These are phyloP conservation scores for Colletotrichum gigasporum DNA, from an alignment of 2,329 filamentous ascomycete genomes.

Conservation along the genomic window DNA sequence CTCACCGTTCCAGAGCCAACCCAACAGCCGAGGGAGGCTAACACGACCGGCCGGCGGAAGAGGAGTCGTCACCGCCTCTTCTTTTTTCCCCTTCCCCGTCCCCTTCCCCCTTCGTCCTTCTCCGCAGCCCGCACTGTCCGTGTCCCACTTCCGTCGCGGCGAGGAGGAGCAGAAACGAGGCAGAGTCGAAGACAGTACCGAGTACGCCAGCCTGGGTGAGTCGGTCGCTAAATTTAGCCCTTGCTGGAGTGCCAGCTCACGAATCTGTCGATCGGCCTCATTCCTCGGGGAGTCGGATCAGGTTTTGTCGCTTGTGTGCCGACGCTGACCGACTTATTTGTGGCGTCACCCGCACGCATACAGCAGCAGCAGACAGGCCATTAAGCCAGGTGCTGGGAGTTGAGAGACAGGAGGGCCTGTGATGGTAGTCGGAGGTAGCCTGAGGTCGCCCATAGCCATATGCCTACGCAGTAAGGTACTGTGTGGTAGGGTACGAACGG, in stretches of 20 bases:
- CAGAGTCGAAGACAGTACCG: conserved; percentile 13
- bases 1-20: conserved; percentile 26
- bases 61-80: conserved; percentile 30
- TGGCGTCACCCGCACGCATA: conserved; percentile 25
- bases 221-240: conserved; percentile 28
- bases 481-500: neutral
- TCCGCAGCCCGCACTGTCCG: conserved; percentile 32
- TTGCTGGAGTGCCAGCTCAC: conserved; percentile 28
- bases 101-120: neutral
- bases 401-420: neutral
- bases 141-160: conserved; percentile 28
- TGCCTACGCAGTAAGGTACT: neutral
- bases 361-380: conserved; percentile 2
- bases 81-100: neutral
- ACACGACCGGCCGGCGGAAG: conserved; percentile 13
- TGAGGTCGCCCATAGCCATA: conserved; percentile 17
- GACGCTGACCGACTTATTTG: conserved; percentile 27
- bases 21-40: conserved; percentile 25
- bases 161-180: conserved; percentile 15
- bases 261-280: conserved; percentile 29
- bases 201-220: conserved; percentile 1
- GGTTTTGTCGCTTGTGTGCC: conserved; percentile 27
- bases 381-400: conserved; percentile 13
- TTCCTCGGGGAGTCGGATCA: conserved; percentile 26
- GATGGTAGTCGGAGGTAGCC: no score